Evolutionary conservation across 2,329 filamentous ascomycete genomes (phyloP), one percentile per base, ranked within the genome.

Genomic region (Intubia oerlemansii): DNA sequence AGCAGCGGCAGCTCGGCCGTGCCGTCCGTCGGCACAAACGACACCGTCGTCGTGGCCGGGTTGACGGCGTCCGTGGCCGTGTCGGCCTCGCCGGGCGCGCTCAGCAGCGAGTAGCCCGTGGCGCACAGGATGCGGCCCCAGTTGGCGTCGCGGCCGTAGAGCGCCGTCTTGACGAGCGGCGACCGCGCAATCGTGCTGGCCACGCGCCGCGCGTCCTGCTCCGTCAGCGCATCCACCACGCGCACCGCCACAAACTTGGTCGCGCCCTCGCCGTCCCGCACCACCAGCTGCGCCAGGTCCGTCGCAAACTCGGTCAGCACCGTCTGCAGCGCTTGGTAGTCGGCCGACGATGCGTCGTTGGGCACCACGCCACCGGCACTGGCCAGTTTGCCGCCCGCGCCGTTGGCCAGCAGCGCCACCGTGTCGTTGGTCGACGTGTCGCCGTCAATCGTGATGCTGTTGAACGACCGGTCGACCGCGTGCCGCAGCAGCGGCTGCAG

Each of bases 351-450:
- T 10, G 53, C 45, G 25, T 62, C 54, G 1, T 59, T 53, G 10
- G n/a, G n/a, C 1, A 85, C 61, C 31, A 66, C 57, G 10, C 61
- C 51, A 12, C 79, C 80, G 8, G n/a, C n/a, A n/a, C n/a, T n/a
- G n/a, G n/a, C n/a, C n/a, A n/a, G n/a, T n/a, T n/a, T n/a, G 30
- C 80, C 80, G 1, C 81, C 85, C 12, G 81, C 82, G 36, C 88
- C 88, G 49, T 98, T 98, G 37, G 88, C 85, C n/a, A 98, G 66
- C 31, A 98, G 59, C 5, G 82, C 82, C 17, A 95, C 68, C 0
- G 85, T 95, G 55, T 98, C 88, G 53, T 98, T 98, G 34, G 88
- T 98, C 36, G 79, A 91, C 7, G 84, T 95, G 52, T 95, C 88
- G 34, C 88, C 88, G 49, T 98, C 88, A 35, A 98, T 79, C 36